Base-by-base conservation (phyloP, 1,284 basidiomycete species). In the Bondarzewia mesenterica region DNA sequence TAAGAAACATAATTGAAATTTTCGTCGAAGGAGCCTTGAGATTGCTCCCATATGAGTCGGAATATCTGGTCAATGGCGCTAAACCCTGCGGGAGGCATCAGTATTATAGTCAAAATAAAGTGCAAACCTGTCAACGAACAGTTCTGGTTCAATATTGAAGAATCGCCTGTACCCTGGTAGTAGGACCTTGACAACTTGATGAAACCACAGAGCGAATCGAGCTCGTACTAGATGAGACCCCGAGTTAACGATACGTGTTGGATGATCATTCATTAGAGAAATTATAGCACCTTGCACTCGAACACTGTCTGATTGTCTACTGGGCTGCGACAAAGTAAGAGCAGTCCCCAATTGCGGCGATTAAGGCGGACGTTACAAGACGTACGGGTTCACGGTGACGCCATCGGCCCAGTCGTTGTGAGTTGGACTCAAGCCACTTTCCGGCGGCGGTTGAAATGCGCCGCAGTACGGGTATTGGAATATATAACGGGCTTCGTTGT, bases 401-500 rank as follows among this genome's bases (percentile, higher is more conserved):
- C 71, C 74, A 48, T 77, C 73, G 0, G 84, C 85, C 71, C 74
- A 88, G 51, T 65, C 66, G 47, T 88, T 88, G 54, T 79, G 69
- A 5, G 78, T 72, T 1, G 79, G 77, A 1, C 68, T 58, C 29
- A 88, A 64, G 5, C 80, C 77, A 52, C 82, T 85, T 57, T 87
- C 83, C 0, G 78, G 75, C 14, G 85, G 85, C 45, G 85, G 83
- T 55, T 88, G 85, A 64, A 88, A 88, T 16, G 85, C 74, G 35
- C 85, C 69, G 67, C 85, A 88, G 59, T 88, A 88, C 1, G 85
- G 85, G 58, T 82, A 80, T 55, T 82, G 63, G 4, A 80, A 69
- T 18, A 88, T 78, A 61, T 87, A 88, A 39, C 83, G 75, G 15
- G 84, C 82, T 62, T 87, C 85, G 46, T 81, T 86, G 57, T 87